Evolutionary conservation across 148 eudicot genomes (phyloP).

Genomic region (Suaeda aralocaspica): DNA sequence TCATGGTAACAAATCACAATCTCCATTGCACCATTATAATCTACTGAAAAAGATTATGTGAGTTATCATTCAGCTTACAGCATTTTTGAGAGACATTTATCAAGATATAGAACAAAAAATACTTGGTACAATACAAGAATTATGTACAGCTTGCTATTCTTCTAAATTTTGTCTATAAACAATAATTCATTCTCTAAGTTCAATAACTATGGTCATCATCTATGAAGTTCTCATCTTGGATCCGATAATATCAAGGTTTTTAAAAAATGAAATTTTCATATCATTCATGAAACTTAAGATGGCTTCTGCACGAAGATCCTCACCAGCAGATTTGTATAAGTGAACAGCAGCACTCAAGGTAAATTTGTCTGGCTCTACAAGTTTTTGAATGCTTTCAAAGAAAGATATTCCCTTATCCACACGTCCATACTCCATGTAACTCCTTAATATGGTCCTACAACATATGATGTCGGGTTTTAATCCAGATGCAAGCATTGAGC

Average conservation of each 20-base stretch:
- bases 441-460: constrained; percentile 41
- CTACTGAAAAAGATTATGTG: no score
- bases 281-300: constrained; percentile 41
- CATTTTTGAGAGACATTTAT: no score
- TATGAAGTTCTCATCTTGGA: constrained; percentile 22
- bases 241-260: constrained; percentile 49
- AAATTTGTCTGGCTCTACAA: constrained; percentile 46
- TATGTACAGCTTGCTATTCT: background rate
- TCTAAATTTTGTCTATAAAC: background rate
- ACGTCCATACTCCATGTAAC: constrained; percentile 47
- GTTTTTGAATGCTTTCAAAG: constrained; percentile 42
- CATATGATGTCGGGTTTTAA: constrained; percentile 43
- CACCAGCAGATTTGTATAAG: constrained; percentile 48
- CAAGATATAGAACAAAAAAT: no score
- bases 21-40: no score
- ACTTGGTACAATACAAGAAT: no score
- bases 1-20: no score
- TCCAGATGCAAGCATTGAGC: constrained; percentile 31
- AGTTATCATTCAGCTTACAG: no score
- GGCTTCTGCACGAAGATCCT: constrained; percentile 37
- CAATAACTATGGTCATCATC: background rate
- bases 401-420: constrained; percentile 54
- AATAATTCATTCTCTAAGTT: background rate
- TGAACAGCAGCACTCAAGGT: constrained; percentile 70
- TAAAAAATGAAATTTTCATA: constrained; percentile 39